These are phyloP conservation scores for Boletus vinaceobasis DNA, from an alignment of 768 basidiomycete genomes.

Conservation along the genomic window DNA sequence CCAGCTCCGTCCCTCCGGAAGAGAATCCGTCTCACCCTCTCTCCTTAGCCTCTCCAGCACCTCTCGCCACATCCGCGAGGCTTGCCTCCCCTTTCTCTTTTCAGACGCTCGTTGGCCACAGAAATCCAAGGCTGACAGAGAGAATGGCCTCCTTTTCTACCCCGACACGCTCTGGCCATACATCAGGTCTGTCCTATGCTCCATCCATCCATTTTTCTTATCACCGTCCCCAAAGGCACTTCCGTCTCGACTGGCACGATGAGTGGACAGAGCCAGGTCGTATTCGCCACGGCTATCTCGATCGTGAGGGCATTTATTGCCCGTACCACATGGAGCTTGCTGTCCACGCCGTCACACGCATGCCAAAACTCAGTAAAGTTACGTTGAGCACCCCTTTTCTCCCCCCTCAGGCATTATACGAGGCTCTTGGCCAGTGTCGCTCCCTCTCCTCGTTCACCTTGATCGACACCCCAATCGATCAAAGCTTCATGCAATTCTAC, in stretches of 20 bases:
- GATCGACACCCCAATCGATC: conserved; percentile 35
- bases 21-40: conserved; percentile 3
- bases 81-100: conserved; percentile 32
- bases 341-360: conserved; percentile 23
- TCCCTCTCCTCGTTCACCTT: conserved; percentile 27
- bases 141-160: conserved; percentile 27
- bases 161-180: conserved; percentile 29
- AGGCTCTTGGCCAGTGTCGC: conserved; percentile 26
- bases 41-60: conserved; percentile 26
- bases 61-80: conserved; percentile 25
- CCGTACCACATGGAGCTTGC: conserved; percentile 26
- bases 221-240: conserved; percentile 20
- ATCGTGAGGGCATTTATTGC: conserved; percentile 32
- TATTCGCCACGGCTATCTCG: conserved; percentile 31
- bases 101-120: conserved; percentile 34
- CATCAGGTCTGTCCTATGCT: conserved; percentile 22
- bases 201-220: not conserved
- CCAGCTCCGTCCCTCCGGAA: conserved; percentile 14
- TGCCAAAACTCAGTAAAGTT: conserved; percentile 30
- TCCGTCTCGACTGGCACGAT: conserved; percentile 34
- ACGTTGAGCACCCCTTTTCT: conserved; percentile 32
- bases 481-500: conserved; percentile 31
- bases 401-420: conserved; percentile 29
- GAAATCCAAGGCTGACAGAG: conserved; percentile 23
- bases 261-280: conserved; percentile 36